Conservation (phyloP, 2,329 filamentous ascomycete species). For the Rutstroemia sp. region DNA sequence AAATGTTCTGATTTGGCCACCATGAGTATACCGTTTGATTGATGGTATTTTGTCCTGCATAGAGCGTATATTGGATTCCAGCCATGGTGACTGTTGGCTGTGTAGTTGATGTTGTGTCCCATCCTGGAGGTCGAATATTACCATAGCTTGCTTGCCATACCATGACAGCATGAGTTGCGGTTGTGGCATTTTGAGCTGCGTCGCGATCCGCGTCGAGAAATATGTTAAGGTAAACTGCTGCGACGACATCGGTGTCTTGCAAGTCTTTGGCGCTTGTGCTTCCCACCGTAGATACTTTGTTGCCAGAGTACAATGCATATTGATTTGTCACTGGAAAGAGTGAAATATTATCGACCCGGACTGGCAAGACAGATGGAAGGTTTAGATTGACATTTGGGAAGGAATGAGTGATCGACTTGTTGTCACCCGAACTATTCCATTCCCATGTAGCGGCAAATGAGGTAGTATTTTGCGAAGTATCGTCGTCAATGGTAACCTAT, state of each 20-base stretch:
- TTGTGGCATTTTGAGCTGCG: background rate
- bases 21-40: constrained; percentile 2
- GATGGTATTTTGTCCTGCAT: background rate
- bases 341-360: background rate
- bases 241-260: background rate
- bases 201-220: background rate
- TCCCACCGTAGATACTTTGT: background rate
- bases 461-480: background rate
- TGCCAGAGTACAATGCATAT: background rate
- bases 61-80: background rate
- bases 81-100: background rate
- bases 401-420: background rate
- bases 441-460: background rate
- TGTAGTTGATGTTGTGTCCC: background rate
- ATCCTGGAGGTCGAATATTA: background rate
- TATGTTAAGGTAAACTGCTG: background rate
- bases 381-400: background rate
- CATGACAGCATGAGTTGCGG: background rate
- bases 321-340: background rate
- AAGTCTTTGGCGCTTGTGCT: background rate
- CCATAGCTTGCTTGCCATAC: constrained; percentile 3
- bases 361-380: background rate
- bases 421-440: background rate
- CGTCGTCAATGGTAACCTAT: background rate
- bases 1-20: background rate